These are phyloP conservation scores for Phytophthora megakarya DNA, from an alignment of 352 stramenopile genomes.

Conservation along the genomic window DNA sequence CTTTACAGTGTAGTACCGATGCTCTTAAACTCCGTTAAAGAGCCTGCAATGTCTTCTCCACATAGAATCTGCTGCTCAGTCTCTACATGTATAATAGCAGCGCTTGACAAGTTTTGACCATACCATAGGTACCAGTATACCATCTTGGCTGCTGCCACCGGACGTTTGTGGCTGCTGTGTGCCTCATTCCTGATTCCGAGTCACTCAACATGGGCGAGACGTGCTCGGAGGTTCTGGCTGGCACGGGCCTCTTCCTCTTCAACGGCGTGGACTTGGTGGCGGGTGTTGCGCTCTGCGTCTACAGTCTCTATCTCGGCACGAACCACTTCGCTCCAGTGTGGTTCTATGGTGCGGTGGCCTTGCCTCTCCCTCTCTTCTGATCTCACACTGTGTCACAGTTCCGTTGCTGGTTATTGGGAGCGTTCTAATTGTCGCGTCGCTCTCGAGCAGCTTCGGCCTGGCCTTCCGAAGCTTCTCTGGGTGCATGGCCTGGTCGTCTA, in stretches of 20 bases:
- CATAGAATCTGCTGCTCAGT: too few relatives aligned
- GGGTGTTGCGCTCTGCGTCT: conserved; percentile 60
- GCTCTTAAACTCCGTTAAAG: too few relatives aligned
- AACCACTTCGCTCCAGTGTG: conserved; percentile 71
- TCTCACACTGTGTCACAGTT: conserved; percentile 27
- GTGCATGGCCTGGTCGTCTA: conserved; percentile 62
- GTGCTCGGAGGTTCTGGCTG: conserved; percentile 53
- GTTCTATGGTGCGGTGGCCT: conserved; percentile 57
- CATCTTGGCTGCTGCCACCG: conserved; percentile 14
- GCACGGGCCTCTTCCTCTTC: conserved; percentile 73
- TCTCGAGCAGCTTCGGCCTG: conserved; percentile 74
- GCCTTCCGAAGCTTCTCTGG: conserved; percentile 45
- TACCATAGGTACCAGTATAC: too few relatives aligned
- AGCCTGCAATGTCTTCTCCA: too few relatives aligned
- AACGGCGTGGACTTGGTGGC: conserved; percentile 78
- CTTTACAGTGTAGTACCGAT: too few relatives aligned
- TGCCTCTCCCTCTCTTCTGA: neutral
- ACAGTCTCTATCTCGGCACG: conserved; percentile 68
- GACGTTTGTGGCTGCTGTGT: neutral
- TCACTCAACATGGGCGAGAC: conserved; percentile 26
- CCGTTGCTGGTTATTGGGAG: conserved; percentile 62
- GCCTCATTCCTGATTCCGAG: neutral
- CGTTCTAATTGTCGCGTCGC: conserved; percentile 54
- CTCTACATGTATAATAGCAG: too few relatives aligned
- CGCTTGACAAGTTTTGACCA: too few relatives aligned